Evolutionary conservation across 768 basidiomycete species (phyloP), one percentile per base, ranked within the genome.

Genomic region (Mycena albidolilacea): DNA sequence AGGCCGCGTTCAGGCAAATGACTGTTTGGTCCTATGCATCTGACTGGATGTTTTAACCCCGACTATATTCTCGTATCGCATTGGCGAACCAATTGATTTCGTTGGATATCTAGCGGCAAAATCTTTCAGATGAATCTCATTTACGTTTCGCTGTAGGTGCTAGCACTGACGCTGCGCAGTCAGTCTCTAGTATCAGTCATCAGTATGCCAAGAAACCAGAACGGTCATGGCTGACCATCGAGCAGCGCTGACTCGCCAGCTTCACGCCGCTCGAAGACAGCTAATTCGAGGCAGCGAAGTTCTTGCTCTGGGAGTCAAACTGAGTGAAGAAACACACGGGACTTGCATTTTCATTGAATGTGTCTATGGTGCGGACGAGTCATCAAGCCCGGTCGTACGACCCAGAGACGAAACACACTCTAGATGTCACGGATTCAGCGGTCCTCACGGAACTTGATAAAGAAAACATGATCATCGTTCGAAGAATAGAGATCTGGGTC

Each of bases 201-300:
- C 64, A 61, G 48, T 76, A 75, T 78, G 71, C 3, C 30, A 30
- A 64, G 72, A 69, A 58, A 54, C 41, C 62, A 66, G 58, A 64
- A 77, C 73, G 62, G 19, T 11, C 73, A 76, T 76, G 60, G 81
- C 86, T 79, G 72, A 93, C 94, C 91, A 80, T 91, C 89, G 77
- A 92, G 85, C 75, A 96, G 85, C 72, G 86, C 85, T 64, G 85
- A 77, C 78, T 93, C 91, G 69, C 89, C 85, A 75, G 92, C 92
- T 12, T 71, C 65, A 38, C 70, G 70, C 64, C 70, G 91, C 84
- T 94, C 95, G 72, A 95, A 84, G 77, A 95, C 89, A 74, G 93
- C 93, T 74, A 96, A 84, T 85, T 90, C 90, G 87, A 96, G 90
- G 95, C 95, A 96, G 81, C 94, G 90, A 81, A 95, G 89, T 82